These are phyloP conservation scores for Penicillium sp. DNA, from an alignment of 2,329 filamentous ascomycete species.

Conservation along the genomic window DNA sequence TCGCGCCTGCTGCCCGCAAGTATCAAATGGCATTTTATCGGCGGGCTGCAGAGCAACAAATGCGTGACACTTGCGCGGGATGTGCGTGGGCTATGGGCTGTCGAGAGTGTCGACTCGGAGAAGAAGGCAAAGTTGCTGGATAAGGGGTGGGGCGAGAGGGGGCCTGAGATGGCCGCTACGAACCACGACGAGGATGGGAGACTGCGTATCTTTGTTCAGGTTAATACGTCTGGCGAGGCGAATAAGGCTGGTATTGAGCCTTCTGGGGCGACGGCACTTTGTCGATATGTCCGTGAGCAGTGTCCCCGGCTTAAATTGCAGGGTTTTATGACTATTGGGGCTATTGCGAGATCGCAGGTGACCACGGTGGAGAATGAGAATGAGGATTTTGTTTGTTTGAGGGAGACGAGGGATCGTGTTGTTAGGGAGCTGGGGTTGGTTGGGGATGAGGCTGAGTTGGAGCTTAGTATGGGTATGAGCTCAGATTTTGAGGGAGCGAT, in stretches of 20 bases:
- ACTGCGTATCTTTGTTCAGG: constrained; percentile 80
- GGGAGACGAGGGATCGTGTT: constrained; percentile 68
- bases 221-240: constrained; percentile 90
- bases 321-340: constrained; percentile 96
- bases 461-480: constrained; percentile 99
- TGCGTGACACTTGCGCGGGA: constrained; percentile 79
- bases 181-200: constrained; percentile 30
- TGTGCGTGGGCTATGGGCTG: constrained; percentile 85
- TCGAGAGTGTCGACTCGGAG: constrained; percentile 80
- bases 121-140: constrained; percentile 87
- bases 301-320: constrained; percentile 73
- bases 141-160: constrained; percentile 64
- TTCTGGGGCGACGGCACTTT: constrained; percentile 60
- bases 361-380: constrained; percentile 77
- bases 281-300: constrained; percentile 64
- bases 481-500: constrained; percentile 92
- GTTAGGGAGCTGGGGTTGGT: constrained; percentile 58
- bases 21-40: constrained; percentile 96
- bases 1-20: constrained; percentile 68
- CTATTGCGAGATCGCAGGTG: constrained; percentile 78
- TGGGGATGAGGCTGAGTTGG: constrained; percentile 55
- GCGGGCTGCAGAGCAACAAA: constrained; percentile 88
- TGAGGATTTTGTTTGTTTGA: constrained; percentile 76
- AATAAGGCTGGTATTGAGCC: constrained; percentile 81
- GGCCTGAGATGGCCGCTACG: constrained; percentile 35